Evolutionary conservation across 805 yeast species (phyloP), one percentile per base, ranked within the genome.

Genomic region (Candida nemodendra): DNA sequence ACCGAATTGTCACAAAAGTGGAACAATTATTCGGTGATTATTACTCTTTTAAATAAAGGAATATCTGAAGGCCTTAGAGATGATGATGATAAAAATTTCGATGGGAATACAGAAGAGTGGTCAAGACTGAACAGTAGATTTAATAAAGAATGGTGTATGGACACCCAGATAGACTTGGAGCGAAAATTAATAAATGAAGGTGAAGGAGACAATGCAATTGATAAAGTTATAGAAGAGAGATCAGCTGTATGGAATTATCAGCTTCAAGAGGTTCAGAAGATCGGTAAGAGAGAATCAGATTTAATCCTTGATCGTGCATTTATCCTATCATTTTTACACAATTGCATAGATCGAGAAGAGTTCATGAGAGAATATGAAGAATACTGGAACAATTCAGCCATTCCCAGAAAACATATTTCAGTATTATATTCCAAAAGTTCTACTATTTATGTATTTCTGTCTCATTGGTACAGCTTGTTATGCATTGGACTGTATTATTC

Each of bases 361-460:
- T 56, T 84, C 72, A 21, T 87, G 81, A 54, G 76, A 80, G 58
- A 85, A 73, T 67, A 83, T 74, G 53, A 74, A 53, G 29, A 42
- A 9, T 59, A 55, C 35, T 64, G 66, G 64, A 28, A 32, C 3
- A 45, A 52, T 34, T 42, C 43, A 1, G 16, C 30, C 5, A 36
- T 34, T 28, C 23, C 16, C 3, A 53, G 46, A 12, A 53, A 53
- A 23, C 68, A 64, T 39, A 30, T 64, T 6, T 42, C 57, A 3
- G 41, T 52, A 11, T 21, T 38, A 16, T 57, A 58, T 23, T 47
- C 53, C 9, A 52, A 54, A 31, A 21, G 58, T 8, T 45, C 45
- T n/a, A 42, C 47, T 19, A 53, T 49, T 25, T 63, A 63, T 40
- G 24, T 56, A 3, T 59, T 62, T 48, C 28, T 60, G 25, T 48